Base-by-base conservation (phyloP, 2,329 filamentous ascomycete genomes). In the Curvularia verruculosa region DNA sequence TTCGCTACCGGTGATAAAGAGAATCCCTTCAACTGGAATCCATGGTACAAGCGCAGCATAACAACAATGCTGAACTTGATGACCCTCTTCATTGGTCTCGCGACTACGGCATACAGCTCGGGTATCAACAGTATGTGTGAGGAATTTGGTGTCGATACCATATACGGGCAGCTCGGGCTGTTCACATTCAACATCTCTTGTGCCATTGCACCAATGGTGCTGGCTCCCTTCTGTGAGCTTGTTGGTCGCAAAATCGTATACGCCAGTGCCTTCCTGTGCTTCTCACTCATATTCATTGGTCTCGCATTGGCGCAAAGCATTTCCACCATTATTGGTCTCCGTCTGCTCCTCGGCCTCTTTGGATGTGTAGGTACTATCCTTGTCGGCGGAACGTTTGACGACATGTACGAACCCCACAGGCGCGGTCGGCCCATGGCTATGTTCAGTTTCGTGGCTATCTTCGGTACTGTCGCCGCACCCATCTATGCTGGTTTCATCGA, bases 401-500 rank as follows among this genome's bases (percentile, higher is more conserved):
- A 70, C 52, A 70, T 70, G 67, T 70, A 70, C 50, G 66, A 68
- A 15, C 63, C 67, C 2, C 65, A 70, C 40, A 63, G 67, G 29
- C 66, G 67, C 12, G 67, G 67, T 19, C 63, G 66, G 4, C 67
- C 67, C 6, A 70, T 70, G 67, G 67, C 67, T 34, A 70, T 70
- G 67, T 70, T 70, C 62, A 59, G 54, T 29, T 70, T 70, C 54
- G 60, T 70, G 28, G 66, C 67, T 21, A 69, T 70, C 23, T 70
- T 70, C 54, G 82, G 82, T 43, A 84, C 82, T 9, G 81, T 84
- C 24, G 80, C 76, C 5, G 82, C 82, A 3, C 82, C 82, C 37
- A 83, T 84, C 63, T 83, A 84, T 65, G 80, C 81, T 45, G 81
- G 82, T 41, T 83, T 83, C 74, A 83, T 84, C 66, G 81, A 83